Evolutionary conservation across 1,284 basidiomycete genomes (phyloP), one percentile per base, ranked within the genome.

Genomic region (Irpex sp.): DNA sequence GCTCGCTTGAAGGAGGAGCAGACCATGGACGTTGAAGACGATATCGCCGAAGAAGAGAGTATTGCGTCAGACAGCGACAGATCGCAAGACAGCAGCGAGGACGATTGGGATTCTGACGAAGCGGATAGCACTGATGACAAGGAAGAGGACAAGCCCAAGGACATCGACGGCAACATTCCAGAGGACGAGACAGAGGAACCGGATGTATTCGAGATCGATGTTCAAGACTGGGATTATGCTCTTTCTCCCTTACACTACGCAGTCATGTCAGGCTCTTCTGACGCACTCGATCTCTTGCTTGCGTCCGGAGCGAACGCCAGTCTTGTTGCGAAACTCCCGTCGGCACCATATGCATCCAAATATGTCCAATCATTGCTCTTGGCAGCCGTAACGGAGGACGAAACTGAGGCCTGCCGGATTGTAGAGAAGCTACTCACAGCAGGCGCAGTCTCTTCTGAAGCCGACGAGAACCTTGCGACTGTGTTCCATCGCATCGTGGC

Each of bases 151-250:
- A 61, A 65, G 2, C 63, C 59, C 0, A 68, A 63, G 19, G 67
- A 63, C 8, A 67, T 69, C 50, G 57, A 71, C 59, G 74, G 73
- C 1, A 78, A 79, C 59, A 73, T 81, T 7, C 79, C 79, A 0
- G 83, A 84, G 53, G 82, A 83, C 65, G 74, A 78, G 15, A 72
- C 75, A 5, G 79, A 83, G 47, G 72, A 73, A 49, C 83, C 82
- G 0, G 85, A 86, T 63, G 74, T 87, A 46, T 75, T 87, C 33
- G 81, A 85, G 53, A 69, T 86, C 65, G 78, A 85, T 60, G 72
- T 76, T 1, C 61, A 77, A 0, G 85, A 87, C 68, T 88, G 85
- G 86, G 85, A 87, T 69, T 78, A 81, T 61, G 76, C 77, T 4
- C 79, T 83, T 64, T 79, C 81, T 0, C 78, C 86, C 4, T 75